Base-by-base conservation (phyloP, 2,329 filamentous ascomycete genomes). In the Calonectria henricotiae region DNA sequence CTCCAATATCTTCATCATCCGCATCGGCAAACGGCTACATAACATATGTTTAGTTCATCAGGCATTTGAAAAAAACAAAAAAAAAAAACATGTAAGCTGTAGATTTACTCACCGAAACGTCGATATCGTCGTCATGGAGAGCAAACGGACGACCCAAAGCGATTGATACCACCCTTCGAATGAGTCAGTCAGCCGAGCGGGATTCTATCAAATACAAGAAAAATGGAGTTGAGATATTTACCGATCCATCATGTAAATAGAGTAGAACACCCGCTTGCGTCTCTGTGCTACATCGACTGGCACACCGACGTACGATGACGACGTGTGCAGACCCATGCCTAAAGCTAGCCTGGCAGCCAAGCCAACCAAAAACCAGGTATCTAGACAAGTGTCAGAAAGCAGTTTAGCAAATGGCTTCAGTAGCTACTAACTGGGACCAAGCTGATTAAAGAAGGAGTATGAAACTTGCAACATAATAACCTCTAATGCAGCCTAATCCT, bases 191-290 rank as follows among this genome's bases (percentile, higher is more conserved):
- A 44, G 2, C 51, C 17, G 9, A 43, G n/a, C 11, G 37, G 32
- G n/a, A n/a, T 25, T 20, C 17, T 9, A 17, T 11, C 5, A 23
- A 51, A 43, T 12, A 30, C 9, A n/a, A 15, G 41, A 4, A 1
- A 37, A 55, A 13, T 8, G 9, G 3, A n/a, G 20, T 30, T 7
- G 27, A 30, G 27, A 5, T 30, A n/a, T n/a, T 49, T 71, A 80
- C 80, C 81, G 82, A 75, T 86, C 85, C 85, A 86, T 86, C 84
- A 86, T 86, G 58, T 86, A 86, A 5, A 86, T 77, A 1, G 83
- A 85, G 47, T 84, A 86, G 73, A 86, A 86, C 1, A 86, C 71
- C 2, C 85, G 79, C 58, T 85, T 86, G 7, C 83, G 79, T 43
- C 80, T 77, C 62, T 85, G 76, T 4, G 75, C 75, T 5, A 79